Evolutionary conservation across 345 rosid species (phyloP).

Genomic region (Schrenkiella parvula): DNA sequence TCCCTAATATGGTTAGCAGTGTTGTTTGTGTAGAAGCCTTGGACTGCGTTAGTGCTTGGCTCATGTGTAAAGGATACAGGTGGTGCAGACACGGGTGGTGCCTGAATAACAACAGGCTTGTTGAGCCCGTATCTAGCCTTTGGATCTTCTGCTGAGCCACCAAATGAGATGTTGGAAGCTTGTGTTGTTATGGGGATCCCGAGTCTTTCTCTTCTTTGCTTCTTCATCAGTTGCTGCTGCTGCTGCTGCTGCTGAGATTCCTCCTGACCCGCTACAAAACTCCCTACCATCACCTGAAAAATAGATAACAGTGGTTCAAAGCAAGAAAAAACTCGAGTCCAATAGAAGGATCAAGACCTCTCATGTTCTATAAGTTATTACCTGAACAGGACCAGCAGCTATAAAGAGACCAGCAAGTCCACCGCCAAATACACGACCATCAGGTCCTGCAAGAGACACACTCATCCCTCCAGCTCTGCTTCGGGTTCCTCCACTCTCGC

Average conservation of each 20-base stretch:
- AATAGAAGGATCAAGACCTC: neutral
- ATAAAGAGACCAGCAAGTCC: slow-evolving; percentile 85
- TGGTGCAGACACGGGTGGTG: slow-evolving; percentile 18
- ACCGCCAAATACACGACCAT: slow-evolving; percentile 92
- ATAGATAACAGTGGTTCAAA: slow-evolving; percentile 3
- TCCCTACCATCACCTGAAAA: slow-evolving; percentile 75
- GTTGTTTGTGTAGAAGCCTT: slow-evolving; percentile 23
- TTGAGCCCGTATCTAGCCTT: slow-evolving; percentile 10
- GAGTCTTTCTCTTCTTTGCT: slow-evolving; percentile 39
- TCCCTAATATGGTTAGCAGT: slow-evolving; percentile 30
- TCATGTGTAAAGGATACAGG: slow-evolving; percentile 31
- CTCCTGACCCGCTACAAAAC: slow-evolving; percentile 58
- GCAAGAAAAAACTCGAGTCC: neutral
- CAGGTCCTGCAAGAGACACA: slow-evolving; percentile 83
- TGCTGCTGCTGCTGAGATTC: slow-evolving; percentile 35
- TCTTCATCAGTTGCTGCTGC: slow-evolving; percentile 52
- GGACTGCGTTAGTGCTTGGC: slow-evolving; percentile 12
- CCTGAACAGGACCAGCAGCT: slow-evolving; percentile 98
- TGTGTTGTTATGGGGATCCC: slow-evolving; percentile 10
- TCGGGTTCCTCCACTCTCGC: slow-evolving; percentile 63
- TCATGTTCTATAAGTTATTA: slow-evolving; percentile 8
- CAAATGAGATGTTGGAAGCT: slow-evolving; percentile 31
- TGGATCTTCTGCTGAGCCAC: slow-evolving; percentile 26
- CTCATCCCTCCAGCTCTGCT: slow-evolving; percentile 99
- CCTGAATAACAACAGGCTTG: slow-evolving; percentile 30